Evolutionary conservation across 257 asterid species (phyloP), one percentile per base, ranked within the genome.

Genomic region (Fraxinus americana): DNA sequence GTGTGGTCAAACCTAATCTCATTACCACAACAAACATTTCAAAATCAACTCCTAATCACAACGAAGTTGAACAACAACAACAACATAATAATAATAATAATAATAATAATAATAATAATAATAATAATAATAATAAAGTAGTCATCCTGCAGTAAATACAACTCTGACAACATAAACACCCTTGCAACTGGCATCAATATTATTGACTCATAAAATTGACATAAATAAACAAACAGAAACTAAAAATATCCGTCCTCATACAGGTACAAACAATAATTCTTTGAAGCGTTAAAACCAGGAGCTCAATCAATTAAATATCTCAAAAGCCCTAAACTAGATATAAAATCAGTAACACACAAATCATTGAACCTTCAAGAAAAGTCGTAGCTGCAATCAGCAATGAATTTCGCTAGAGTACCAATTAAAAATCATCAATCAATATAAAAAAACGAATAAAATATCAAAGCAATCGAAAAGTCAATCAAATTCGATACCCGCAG

Each of bases 261-360:
- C 16, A 23, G 5, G 14, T 61, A 61, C 32, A 61, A 61, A 61
- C 13, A 61, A 2, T 25, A 61, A 23, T 23, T 61, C 32, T 61
- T 61, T 61, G 5, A 61, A 9, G 68, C 34, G 34, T 2, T 23
- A 61, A 23, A 21, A 7, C 32, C 67, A 23, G 16, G 16, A 61
- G 16, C 32, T 23, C 32, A 61, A 61, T 61, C 67, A 61, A 61
- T 21, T 23, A 61, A 23, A 23, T 17, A 57, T n/a, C 68, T 8
- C 67, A 21, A 61, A 61, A 61, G 68, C 34, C 68, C 68, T 61
- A 61, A 43, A 57, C 32, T 61, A 61, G 34, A 61, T 54, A 54
- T 54, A 54, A 48, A 54, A 54, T 54, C 65, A 54, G 23, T 19
- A n/a, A 4, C 65, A 17, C 13, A 21, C 7, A 23, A 54, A 23